Conservation (phyloP, 1,139 yeast species). For the Lodderomyces margitis region DNA sequence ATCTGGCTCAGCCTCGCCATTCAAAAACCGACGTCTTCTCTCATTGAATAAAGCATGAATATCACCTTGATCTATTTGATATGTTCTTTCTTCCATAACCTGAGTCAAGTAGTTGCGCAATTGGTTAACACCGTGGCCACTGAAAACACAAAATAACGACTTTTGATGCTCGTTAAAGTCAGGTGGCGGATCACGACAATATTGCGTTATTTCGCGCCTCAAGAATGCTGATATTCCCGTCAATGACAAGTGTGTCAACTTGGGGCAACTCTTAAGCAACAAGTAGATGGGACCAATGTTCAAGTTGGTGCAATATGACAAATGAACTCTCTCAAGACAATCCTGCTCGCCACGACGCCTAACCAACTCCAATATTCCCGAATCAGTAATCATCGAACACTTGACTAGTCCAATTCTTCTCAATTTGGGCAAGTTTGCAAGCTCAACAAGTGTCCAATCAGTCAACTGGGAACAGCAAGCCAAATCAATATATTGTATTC, state of each 20-base stretch:
- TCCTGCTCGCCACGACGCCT: conserved; percentile 70
- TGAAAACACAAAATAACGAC: conserved; percentile 86
- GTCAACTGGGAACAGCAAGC: conserved; percentile 94
- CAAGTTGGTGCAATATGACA: conserved; percentile 84
- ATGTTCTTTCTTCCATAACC: conserved; percentile 44
- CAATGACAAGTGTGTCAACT: conserved; percentile 79
- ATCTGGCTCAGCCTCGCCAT: conserved; percentile 22
- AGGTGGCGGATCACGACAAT: conserved; percentile 92
- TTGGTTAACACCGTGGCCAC: conserved; percentile 82
- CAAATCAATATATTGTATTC: conserved; percentile 89
- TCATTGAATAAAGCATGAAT: conserved; percentile 34
- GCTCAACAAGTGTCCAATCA: conserved; percentile 74
- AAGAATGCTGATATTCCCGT: conserved; percentile 91
- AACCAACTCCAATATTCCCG: conserved; percentile 76
- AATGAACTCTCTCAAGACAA: conserved; percentile 86
- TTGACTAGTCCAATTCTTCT: conserved; percentile 92
- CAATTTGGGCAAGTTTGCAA: conserved; percentile 75
- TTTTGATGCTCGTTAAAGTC: conserved; percentile 89
- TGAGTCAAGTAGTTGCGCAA: conserved; percentile 60
- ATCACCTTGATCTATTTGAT: conserved; percentile 41
- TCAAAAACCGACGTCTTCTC: conserved; percentile 30
- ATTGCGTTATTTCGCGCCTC: conserved; percentile 79
- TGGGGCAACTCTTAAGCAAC: conserved; percentile 77
- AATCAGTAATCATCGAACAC: conserved; percentile 84
- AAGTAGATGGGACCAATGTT: conserved; percentile 70